Evolutionary conservation across 306 rosid genomes (phyloP), one percentile per base, ranked within the genome.

Genomic region (Ammopiptanthus mongolicus): DNA sequence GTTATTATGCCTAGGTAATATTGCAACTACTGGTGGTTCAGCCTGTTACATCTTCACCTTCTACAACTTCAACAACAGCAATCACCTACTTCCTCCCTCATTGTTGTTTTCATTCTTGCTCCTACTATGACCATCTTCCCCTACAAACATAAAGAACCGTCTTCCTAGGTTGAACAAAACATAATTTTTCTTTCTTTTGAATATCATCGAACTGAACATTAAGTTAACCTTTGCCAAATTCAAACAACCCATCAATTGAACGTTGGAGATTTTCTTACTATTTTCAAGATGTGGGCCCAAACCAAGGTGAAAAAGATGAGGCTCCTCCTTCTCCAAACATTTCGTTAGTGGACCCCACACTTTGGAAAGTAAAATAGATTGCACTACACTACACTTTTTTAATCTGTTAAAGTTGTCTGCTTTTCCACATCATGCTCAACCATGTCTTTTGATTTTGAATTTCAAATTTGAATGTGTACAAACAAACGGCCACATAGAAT

Each of bases 381-480:
- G 11, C 70, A 71, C 80, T 67, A 28, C 59, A 67, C 80, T 21
- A 8, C 22, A 14, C 15, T 19, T 62, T 76, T 39, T 57, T 14
- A 21, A 21, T 65, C 34, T 78, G 44, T 64, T 42, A 56, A 58
- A 41, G 52, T 31, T 34, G 71, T 74, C 73, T n/a, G 48, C 84
- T 81, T 86, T 86, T 56, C 73, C 77, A 73, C 85, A 71, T 57
- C 84, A 73, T 66, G 47, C 33, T 5, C 80, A 63, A 69, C 42
- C 14, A 11, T 50, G 33, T 14, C 63, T 78, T 75, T 61, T 80
- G 7, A 73, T 86, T 91, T 91, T 56, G 79, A 88, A 84, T 84
- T 91, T 91, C 88, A 91, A 91, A 87, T 89, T 89, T 86, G 85
- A 91, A 89, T 50, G 51, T 9, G 78, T 31, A 7, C 63, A 72